phyloP scores from a whole-genome alignment of 1,139 yeast species.

The Pichia sp. region DNA sequence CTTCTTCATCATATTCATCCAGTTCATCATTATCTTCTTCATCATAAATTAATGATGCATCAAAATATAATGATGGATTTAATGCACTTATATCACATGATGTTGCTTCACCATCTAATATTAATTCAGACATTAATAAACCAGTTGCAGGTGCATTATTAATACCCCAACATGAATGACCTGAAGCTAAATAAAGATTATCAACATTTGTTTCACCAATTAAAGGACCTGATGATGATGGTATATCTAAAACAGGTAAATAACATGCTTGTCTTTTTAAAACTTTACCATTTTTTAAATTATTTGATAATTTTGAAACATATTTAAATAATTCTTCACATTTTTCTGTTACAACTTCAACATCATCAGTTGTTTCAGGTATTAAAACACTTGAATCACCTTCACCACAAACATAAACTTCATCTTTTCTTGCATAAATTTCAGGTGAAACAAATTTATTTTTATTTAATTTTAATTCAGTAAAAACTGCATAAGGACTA shows the following conservation, averaged over 20 bases:
- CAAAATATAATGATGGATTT: conserved; percentile 82
- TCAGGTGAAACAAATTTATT: conserved; percentile 79
- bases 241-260: conserved; percentile 87
- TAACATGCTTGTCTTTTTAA: conserved; percentile 91
- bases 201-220: conserved; percentile 88
- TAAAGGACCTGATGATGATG: conserved; percentile 87
- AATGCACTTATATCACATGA: conserved; percentile 76
- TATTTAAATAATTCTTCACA: conserved; percentile 82
- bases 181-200: conserved; percentile 74
- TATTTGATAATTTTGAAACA: conserved; percentile 72
- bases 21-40: conserved; percentile 31
- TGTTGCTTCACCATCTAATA: conserved; percentile 75
- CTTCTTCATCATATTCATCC: conserved; percentile 16
- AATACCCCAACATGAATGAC: conserved; percentile 98
- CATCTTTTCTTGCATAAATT: conserved; percentile 90
- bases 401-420: conserved; percentile 95
- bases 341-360: conserved; percentile 77
- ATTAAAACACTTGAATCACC: conserved; percentile 86
- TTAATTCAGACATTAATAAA: conserved; percentile 77
- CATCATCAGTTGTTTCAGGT: conserved; percentile 93
- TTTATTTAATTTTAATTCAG: conserved; percentile 70
- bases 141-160: conserved; percentile 98
- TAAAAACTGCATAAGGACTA: conserved; percentile 89
- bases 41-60: conserved; percentile 48
- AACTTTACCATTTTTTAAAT: conserved; percentile 67